Percentiles rank a stretch among this genome's conserved stretches.
phyloP scores from a whole-genome alignment of 495 filamentous ascomycete species.

The Neurospora tetraspora region DNA sequence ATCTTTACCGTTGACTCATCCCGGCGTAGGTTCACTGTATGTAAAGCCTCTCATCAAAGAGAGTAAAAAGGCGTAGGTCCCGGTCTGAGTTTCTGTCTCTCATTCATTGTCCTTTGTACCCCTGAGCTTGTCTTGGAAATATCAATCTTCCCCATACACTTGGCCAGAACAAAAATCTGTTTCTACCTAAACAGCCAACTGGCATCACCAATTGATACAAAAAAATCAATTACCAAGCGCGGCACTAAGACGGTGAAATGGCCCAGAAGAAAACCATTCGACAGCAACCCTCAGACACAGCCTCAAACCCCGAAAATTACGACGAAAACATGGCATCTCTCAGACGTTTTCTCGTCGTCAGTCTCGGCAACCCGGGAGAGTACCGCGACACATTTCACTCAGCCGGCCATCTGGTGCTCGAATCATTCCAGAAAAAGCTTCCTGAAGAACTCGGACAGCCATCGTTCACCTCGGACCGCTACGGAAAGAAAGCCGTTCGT shows the following conservation, averaged over 20 bases:
- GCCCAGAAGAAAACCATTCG: background rate
- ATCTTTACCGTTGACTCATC: conserved; percentile 5
- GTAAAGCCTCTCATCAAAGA: background rate
- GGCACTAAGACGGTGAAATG: background rate
- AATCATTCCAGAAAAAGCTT: conserved; percentile 39
- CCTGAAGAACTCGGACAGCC: conserved; percentile 20
- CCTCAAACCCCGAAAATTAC: background rate
- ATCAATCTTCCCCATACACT: background rate
- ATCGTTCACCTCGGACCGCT: conserved; percentile 31
- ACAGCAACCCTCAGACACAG: background rate
- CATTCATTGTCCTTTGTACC: background rate
- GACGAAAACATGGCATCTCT: conserved; percentile 1
- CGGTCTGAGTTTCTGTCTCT: conserved; percentile 1
- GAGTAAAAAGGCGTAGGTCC: conserved; percentile 1
- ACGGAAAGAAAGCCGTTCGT: conserved; percentile 29
- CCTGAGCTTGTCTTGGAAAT: background rate
- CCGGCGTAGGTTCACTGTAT: background rate
- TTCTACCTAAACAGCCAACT: background rate
- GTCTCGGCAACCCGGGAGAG: conserved; percentile 37
- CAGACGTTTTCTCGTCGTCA: conserved; percentile 37
- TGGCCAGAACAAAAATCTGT: background rate
- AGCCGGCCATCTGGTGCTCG: conserved; percentile 64
- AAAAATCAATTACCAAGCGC: background rate
- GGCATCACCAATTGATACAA: background rate
- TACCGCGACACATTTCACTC: conserved; percentile 70